phyloP scores from a whole-genome alignment of 1,284 basidiomycete genomes.

The Tilletia horrida region DNA sequence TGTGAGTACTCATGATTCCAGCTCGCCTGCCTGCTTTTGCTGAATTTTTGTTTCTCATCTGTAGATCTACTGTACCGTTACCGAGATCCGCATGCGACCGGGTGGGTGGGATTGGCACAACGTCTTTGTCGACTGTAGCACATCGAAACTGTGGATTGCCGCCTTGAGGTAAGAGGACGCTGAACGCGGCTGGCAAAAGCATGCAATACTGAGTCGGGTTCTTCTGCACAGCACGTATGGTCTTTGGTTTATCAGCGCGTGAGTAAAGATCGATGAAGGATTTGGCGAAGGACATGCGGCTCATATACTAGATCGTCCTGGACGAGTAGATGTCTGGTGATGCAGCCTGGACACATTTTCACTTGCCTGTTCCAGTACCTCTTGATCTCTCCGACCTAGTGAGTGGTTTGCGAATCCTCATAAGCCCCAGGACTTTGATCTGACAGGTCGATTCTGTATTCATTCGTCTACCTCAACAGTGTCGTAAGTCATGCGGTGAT shows the following conservation, averaged over 20 bases:
- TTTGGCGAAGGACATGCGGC: too few species aligned
- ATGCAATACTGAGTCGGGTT: not conserved
- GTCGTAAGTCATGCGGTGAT: conserved; percentile 11
- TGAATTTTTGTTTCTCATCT: too few species aligned
- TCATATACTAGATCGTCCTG: not conserved
- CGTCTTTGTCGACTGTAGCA: conserved; percentile 11
- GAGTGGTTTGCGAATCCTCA: not conserved
- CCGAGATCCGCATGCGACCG: conserved; percentile 7
- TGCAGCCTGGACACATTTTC: conserved; percentile 14
- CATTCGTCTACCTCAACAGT: not conserved
- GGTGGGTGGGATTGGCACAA: conserved; percentile 13
- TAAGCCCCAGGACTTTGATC: too few species aligned
- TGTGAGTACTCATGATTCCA: not conserved
- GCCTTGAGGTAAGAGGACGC: not conserved
- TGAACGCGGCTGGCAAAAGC: not conserved
- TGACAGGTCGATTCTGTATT: not conserved
- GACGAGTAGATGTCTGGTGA: not conserved
- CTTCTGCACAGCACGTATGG: conserved; percentile 3
- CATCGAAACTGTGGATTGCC: conserved; percentile 4
- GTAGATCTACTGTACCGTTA: not conserved
- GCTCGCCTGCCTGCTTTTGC: too few species aligned
- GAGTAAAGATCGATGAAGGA: not conserved
- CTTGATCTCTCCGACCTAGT: conserved; percentile 13
- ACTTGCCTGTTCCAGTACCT: conserved; percentile 7
- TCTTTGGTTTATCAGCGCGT: conserved; percentile 10